Conservation (phyloP, 495 filamentous ascomycete species). For the Hypoxylon crocopeplum region DNA sequence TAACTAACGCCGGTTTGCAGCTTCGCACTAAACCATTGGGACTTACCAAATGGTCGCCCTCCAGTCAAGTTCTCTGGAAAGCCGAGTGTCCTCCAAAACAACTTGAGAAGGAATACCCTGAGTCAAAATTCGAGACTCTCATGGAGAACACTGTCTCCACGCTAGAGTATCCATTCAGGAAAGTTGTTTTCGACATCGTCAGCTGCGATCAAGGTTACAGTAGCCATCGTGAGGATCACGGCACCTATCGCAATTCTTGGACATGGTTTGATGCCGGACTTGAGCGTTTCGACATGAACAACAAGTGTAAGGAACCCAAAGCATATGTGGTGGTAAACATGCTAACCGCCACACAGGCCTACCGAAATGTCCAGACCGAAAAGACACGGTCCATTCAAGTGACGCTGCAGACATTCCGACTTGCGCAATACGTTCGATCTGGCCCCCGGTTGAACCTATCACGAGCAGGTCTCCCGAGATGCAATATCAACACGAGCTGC, state of each 20-base stretch:
- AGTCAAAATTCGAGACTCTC: constrained; percentile 41
- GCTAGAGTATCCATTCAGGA: constrained; percentile 55
- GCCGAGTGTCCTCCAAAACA: constrained; percentile 15
- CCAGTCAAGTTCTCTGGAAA: constrained; percentile 25
- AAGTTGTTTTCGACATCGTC: constrained; percentile 69
- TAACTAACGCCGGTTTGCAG: constrained; percentile 31
- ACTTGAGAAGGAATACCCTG: constrained; percentile 40
- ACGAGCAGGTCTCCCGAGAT: background rate
- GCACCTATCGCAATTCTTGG: constrained; percentile 63
- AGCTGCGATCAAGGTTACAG: constrained; percentile 75
- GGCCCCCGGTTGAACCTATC: constrained; percentile 21
- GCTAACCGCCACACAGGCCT: constrained; percentile 15
- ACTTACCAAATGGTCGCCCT: constrained; percentile 38
- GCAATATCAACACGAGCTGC: constrained; percentile 48
- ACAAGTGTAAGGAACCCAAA: constrained; percentile 20
- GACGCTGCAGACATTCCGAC: constrained; percentile 10
- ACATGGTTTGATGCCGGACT: constrained; percentile 76
- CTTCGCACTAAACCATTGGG: constrained; percentile 53
- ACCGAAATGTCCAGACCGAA: constrained; percentile 2
- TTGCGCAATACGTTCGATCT: constrained; percentile 37
- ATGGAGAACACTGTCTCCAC: constrained; percentile 38
- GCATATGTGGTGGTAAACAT: background rate
- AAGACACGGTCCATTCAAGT: background rate
- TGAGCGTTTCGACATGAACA: constrained; percentile 49
- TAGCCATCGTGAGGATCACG: constrained; percentile 38